Evolutionary conservation across 1,284 basidiomycete genomes (phyloP), one percentile per base, ranked within the genome.

Genomic region (Sporisorium exsertum): DNA sequence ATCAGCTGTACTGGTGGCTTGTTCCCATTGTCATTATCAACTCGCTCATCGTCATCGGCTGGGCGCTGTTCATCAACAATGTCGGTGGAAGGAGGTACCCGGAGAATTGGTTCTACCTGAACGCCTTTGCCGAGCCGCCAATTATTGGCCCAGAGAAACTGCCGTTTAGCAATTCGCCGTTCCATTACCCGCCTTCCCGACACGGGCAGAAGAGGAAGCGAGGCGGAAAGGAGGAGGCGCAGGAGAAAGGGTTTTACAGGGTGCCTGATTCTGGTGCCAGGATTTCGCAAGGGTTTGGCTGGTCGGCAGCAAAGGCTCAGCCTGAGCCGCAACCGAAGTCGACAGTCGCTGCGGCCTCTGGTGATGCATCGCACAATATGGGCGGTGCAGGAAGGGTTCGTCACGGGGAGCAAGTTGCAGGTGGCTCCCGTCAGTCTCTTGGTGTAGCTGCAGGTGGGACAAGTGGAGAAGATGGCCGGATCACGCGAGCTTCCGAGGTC

Each of bases 61-160:
- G 81, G 81, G 80, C 79, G 5, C 18, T 84, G 26, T 16, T 84
- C n/a, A 56, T 82, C 68, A 84, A 84, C 59, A 81, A 84, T 58
- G 6, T 72, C 13, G 73, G 64, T 6, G 69, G 65, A 0, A 66
- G 73, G 51, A 64, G 73, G 24, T 77, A 68, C 32, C 73, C 73
- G 3, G 69, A 67, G n/a, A 72, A 77, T 40, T 77, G 69, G 69
- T 59, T 77, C 24, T 77, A 77, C 50, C 22, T 16, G 16, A 46
- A 65, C 9, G 73, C 69, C 0, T 68, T 77, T 35, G 45, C 46
- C 3, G 58, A 77, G 24, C 64, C 65, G 20, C 73, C 73, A 2
- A 64, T 75, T 22, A 60, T 75, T 26, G 72, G 68, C 0, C 72
- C 72, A 20, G 68, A 75, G 26, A 71, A 63, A 24, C 58, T 74